A percentile compares a stretch with the other conserved stretches of the same genome.
These are phyloP conservation scores for Nicotiana otophora DNA, from an alignment of 257 asterid species.

Conservation along the genomic window DNA sequence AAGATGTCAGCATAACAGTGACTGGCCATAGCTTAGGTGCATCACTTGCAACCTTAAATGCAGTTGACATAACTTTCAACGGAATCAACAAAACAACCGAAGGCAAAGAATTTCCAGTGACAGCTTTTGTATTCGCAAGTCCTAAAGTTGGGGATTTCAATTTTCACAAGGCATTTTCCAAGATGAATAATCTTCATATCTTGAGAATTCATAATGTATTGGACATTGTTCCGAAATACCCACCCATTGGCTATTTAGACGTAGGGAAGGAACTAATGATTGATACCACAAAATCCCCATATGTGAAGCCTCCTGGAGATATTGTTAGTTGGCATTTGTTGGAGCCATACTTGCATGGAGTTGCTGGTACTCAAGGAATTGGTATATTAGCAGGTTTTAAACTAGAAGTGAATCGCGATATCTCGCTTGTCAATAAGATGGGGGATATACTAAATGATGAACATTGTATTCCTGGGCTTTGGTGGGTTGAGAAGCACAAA, in stretches of 20 bases:
- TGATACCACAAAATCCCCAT: background rate
- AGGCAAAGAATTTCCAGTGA: background rate
- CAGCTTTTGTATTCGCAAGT: background rate
- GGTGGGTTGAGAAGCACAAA: too few relatives aligned
- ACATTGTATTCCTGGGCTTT: too few relatives aligned
- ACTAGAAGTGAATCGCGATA: background rate
- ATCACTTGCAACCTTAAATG: background rate
- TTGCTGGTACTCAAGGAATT: background rate
- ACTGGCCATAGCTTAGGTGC: background rate
- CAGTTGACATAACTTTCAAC: background rate
- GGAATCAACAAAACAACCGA: background rate
- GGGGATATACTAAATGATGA: too few relatives aligned
- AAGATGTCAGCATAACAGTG: background rate
- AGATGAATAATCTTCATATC: background rate
- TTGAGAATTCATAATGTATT: background rate
- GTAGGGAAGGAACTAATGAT: background rate
- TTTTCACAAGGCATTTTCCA: background rate
- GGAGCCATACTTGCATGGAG: background rate
- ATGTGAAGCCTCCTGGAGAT: background rate
- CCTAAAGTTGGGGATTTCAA: background rate
- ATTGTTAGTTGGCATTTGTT: background rate
- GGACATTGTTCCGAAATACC: background rate
- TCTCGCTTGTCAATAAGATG: background rate
- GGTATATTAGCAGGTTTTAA: background rate
- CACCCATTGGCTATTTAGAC: background rate